phyloP scores from a whole-genome alignment of 805 yeast genomes.

The Sugiyamaella qingdaonensis region DNA sequence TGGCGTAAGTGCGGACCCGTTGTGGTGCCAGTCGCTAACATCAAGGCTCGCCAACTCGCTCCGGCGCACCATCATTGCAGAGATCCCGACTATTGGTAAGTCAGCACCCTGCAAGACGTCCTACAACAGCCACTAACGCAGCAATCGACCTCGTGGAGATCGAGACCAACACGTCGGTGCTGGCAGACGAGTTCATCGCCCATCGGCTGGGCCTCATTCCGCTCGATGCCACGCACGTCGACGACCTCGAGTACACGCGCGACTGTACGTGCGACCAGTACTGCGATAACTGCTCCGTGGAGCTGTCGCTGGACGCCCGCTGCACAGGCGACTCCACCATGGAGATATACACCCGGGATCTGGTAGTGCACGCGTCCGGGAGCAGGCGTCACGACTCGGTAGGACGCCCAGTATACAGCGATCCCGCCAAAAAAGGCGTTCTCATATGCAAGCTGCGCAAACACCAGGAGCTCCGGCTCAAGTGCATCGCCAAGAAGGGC shows the following conservation, averaged over 20 bases:
- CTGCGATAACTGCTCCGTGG: slow-evolving; percentile 92
- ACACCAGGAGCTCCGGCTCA: slow-evolving; percentile 83
- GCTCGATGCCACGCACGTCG: slow-evolving; percentile 76
- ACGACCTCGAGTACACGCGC: slow-evolving; percentile 69
- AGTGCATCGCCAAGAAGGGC: slow-evolving; percentile 96
- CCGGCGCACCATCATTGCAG: slow-evolving; percentile 89
- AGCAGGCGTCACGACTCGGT: slow-evolving; percentile 41
- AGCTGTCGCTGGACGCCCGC: slow-evolving; percentile 76
- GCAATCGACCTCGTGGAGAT: slow-evolving; percentile 96
- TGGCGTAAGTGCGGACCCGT: slow-evolving; percentile 43
- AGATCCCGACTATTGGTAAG: slow-evolving; percentile 79
- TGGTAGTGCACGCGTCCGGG: slow-evolving; percentile 45
- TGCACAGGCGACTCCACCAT: slow-evolving; percentile 85
- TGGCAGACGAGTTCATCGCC: slow-evolving; percentile 94
- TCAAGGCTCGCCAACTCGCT: slow-evolving; percentile 74
- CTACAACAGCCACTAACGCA: neutral
- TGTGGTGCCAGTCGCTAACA: neutral
- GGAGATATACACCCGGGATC: slow-evolving; percentile 85
- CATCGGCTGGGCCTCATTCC: slow-evolving; percentile 95
- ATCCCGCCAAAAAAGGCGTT: slow-evolving; percentile 76
- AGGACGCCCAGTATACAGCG: slow-evolving; percentile 85
- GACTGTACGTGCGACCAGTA: slow-evolving; percentile 98
- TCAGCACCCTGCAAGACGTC: neutral
- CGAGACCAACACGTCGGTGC: slow-evolving; percentile 85
- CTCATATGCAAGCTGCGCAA: slow-evolving; percentile 84